Conservation (phyloP, 192 early-diverging fungal genomes). For the Linnemannia zychae region DNA sequence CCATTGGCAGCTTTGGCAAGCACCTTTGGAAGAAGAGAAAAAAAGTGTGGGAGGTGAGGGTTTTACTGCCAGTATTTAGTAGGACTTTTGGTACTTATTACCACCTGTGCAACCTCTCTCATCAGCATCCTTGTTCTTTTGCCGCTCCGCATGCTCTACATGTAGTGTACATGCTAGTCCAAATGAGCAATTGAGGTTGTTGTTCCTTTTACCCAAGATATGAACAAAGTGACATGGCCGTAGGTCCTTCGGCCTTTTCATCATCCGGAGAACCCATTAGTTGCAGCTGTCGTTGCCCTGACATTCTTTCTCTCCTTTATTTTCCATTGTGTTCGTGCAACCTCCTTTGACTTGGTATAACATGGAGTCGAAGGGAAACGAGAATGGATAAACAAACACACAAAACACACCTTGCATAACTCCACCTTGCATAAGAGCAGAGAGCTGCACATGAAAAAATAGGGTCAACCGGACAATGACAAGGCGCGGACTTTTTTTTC, state of each 20-base stretch:
- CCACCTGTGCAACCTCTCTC: background rate
- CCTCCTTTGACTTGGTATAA: background rate
- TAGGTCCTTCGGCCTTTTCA: constrained; percentile 5
- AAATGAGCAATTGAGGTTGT: background rate
- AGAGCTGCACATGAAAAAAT: background rate
- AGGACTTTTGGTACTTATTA: background rate
- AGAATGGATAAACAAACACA: background rate
- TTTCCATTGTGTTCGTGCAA: background rate
- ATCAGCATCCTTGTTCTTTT: background rate
- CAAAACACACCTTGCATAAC: background rate
- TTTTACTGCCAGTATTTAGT: constrained; percentile 1
- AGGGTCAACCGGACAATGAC: background rate
- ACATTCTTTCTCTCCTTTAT: background rate
- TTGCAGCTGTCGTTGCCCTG: background rate
- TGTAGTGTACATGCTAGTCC: background rate
- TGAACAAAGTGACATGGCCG: background rate
- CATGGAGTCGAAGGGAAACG: background rate
- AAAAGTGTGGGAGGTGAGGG: background rate
- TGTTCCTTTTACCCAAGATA: background rate
- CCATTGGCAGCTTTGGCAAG: too few species aligned
- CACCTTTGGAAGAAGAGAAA: background rate
- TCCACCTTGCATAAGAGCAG: background rate
- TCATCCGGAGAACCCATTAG: background rate
- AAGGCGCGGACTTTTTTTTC: background rate
- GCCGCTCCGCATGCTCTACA: background rate